These are phyloP conservation scores for Leccinum pellstonianum DNA, from an alignment of 768 basidiomycete genomes.

Conservation along the genomic window DNA sequence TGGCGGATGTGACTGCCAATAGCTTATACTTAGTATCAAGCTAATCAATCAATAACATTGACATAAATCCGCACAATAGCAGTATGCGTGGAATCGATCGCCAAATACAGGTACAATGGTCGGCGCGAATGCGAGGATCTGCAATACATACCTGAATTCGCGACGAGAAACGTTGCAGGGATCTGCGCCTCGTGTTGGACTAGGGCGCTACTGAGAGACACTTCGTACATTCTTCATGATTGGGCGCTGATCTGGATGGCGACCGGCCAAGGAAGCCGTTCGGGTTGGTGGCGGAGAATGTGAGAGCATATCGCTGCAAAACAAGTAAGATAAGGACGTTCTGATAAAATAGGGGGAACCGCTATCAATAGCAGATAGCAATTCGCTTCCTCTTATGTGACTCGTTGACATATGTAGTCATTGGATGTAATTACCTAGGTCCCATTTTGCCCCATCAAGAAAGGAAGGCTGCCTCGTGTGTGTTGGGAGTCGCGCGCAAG, in stretches of 20 bases:
- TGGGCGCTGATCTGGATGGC: conserved; percentile 4
- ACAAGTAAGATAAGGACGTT: not conserved
- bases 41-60: not conserved
- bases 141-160: not conserved
- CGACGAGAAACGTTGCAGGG: not conserved
- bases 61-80: not conserved
- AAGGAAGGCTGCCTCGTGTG: conserved; percentile 23
- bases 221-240: not conserved
- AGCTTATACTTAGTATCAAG: not conserved
- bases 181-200: conserved; percentile 3
- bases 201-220: not conserved
- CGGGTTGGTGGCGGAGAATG: not conserved
- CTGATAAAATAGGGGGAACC: not conserved
- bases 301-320: not conserved
- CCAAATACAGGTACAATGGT: not conserved
- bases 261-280: not conserved
- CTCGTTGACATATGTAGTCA: not conserved
- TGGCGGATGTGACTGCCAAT: not conserved
- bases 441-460: conserved; percentile 3
- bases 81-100: not conserved
- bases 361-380: not conserved
- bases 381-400: conserved; percentile 11
- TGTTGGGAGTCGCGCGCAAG: not conserved
- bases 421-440: conserved; percentile 7
- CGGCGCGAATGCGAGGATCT: not conserved